These are phyloP conservation scores for Potentilla sterilis DNA, from an alignment of 306 rosid genomes.

Conservation along the genomic window DNA sequence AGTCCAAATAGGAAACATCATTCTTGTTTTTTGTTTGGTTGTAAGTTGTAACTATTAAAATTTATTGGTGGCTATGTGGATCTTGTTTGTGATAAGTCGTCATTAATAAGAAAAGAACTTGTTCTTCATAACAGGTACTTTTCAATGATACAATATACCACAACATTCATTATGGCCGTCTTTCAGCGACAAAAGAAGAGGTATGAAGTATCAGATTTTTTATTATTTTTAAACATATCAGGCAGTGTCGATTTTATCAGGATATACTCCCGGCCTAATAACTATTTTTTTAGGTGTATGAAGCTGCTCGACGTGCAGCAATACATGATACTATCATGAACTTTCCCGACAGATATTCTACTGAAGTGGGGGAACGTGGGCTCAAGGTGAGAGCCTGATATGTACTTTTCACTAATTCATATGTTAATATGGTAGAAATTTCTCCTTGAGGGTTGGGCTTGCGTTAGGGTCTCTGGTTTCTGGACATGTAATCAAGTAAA, in stretches of 20 bases:
- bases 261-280: conserved; percentile 24
- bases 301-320: conserved; percentile 87
- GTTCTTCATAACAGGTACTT: conserved; percentile 68
- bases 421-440: conserved; percentile 11
- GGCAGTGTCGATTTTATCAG: conserved; percentile 23
- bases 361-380: conserved; percentile 95
- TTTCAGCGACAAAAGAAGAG: conserved; percentile 87
- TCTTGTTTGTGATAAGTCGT: conserved; percentile 26
- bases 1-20: conserved; percentile 24
- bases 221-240: conserved; percentile 18
- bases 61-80: conserved; percentile 14
- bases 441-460: conserved; percentile 12
- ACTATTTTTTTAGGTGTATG: conserved; percentile 61
- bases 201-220: conserved; percentile 37
- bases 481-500: background rate
- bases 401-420: conserved; percentile 5
- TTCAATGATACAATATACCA: conserved; percentile 92
- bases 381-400: conserved; percentile 71
- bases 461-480: background rate
- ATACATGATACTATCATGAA: conserved; percentile 90
- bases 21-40: conserved; percentile 9
- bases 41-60: conserved; percentile 7
- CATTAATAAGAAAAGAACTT: conserved; percentile 17
- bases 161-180: conserved; percentile 87
- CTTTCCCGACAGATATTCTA: conserved; percentile 77